A percentile compares a stretch with the other conserved stretches of the same genome.
These are phyloP conservation scores for Ophiocordyceps camponoti-rufipedis DNA, from an alignment of 2,329 filamentous ascomycete species.

Conservation along the genomic window DNA sequence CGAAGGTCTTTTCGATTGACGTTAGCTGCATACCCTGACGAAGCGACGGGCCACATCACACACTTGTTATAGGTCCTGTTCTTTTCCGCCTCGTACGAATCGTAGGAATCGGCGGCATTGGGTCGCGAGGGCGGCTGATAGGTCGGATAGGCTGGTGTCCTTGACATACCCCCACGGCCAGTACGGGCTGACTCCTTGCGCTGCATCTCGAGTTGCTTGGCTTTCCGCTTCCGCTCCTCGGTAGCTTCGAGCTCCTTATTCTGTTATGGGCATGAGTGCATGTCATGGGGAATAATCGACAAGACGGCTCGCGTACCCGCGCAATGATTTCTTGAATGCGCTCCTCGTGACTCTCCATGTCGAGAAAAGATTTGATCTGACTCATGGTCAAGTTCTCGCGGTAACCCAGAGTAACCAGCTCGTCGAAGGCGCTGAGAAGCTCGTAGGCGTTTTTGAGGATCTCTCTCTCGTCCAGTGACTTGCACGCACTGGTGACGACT, in stretches of 20 bases:
- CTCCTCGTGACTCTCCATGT: slow-evolving; percentile 99
- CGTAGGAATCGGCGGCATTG: slow-evolving; percentile 64
- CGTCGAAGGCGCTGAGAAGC: slow-evolving; percentile 88
- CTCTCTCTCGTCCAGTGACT: slow-evolving; percentile 86
- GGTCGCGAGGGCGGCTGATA: slow-evolving; percentile 69
- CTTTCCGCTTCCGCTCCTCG: slow-evolving; percentile 95
- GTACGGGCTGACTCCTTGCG: slow-evolving; percentile 83
- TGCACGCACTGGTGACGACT: slow-evolving; percentile 92
- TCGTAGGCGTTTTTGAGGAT: slow-evolving; percentile 93
- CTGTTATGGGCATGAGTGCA: slow-evolving; percentile 23
- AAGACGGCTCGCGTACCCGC: slow-evolving; percentile 34
- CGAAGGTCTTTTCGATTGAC: slow-evolving; percentile 13
- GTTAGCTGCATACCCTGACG: not conserved
- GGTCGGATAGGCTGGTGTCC: slow-evolving; percentile 70
- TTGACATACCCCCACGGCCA: slow-evolving; percentile 46
- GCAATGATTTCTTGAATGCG: slow-evolving; percentile 97
- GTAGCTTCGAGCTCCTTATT: slow-evolving; percentile 98
- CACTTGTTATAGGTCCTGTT: slow-evolving; percentile 78
- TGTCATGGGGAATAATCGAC: not conserved
- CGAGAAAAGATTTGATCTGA: slow-evolving; percentile 97
- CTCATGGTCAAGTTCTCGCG: slow-evolving; percentile 87
- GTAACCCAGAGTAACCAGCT: slow-evolving; percentile 90
- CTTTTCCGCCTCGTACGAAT: slow-evolving; percentile 93
- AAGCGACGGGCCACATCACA: slow-evolving; percentile 9
- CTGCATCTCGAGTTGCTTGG: slow-evolving; percentile 97